Percentiles rank a stretch among this genome's conserved stretches.
Conservation (phyloP, 176 grass and related monocot genomes). For the Aechmea fasciata region DNA sequence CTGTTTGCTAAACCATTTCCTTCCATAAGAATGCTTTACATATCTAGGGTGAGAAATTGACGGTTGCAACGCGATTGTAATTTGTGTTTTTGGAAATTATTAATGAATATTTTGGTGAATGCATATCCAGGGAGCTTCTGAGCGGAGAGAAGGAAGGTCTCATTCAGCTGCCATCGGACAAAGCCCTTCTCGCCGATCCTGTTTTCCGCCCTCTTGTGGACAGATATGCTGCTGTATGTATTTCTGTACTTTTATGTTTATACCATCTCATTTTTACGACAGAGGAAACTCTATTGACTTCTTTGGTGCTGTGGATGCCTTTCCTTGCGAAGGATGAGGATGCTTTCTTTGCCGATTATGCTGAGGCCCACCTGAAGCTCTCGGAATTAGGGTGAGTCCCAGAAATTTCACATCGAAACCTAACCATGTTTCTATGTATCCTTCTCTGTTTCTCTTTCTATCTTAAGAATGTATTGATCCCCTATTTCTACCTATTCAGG, state of each 20-base stretch:
- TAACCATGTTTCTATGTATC: background rate
- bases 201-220: constrained; percentile 75
- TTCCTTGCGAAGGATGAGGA: constrained; percentile 55
- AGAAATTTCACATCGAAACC: background rate
- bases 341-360: constrained; percentile 76
- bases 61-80: no score
- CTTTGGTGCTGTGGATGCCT: background rate
- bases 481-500: constrained; percentile 25
- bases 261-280: background rate
- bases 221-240: constrained; percentile 66
- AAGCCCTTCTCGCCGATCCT: constrained; percentile 55
- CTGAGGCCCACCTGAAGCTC: constrained; percentile 73
- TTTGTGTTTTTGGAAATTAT: background rate
- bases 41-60: background rate
- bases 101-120: background rate
- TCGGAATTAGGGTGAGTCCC: constrained; percentile 66
- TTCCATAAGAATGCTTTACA: background rate
- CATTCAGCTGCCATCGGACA: constrained; percentile 77
- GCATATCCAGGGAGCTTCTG: constrained; percentile 49
- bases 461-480: background rate
- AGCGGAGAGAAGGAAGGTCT: constrained; percentile 74
- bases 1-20: background rate
- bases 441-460: background rate
- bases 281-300: background rate
- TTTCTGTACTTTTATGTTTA: background rate